Base-by-base conservation (phyloP, 495 filamentous ascomycete genomes). In the Collariella sp. region DNA sequence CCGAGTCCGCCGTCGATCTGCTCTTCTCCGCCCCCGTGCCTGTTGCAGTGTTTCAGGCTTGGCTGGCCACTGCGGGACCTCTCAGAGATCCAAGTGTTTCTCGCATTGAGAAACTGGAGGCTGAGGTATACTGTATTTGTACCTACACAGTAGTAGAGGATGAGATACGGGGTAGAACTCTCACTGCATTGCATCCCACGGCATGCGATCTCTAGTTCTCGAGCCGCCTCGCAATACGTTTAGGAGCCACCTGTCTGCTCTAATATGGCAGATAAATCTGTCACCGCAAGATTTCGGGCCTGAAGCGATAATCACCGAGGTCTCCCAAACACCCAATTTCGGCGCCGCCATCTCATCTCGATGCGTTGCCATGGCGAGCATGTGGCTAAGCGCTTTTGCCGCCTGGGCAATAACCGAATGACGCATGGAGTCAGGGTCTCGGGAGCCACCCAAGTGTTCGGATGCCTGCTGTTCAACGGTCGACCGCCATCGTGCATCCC, bases 131-230 rank as follows among this genome's bases (percentile, higher is more conserved):
- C 19, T 23, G 24, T 23, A 23, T 34, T 18, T 1, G 19, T 7
- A 40, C 0, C n/a, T 24, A 22, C 5, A 26, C 12, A 26, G n/a
- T n/a, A n/a, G n/a, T n/a, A n/a, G n/a, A n/a, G n/a, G n/a, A n/a
- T n/a, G n/a, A n/a, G n/a, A n/a, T n/a, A n/a, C n/a, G n/a, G n/a
- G n/a, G n/a, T n/a, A n/a, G n/a, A n/a, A n/a, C n/a, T n/a, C n/a
- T n/a, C n/a, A n/a, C n/a, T n/a, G n/a, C 46, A n/a, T 43, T 22
- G 55, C 55, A 57, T 35, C 52, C 52, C 55, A 15, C 43, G 34
- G 55, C 43, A 52, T 42, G 20, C 40, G 36, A 40, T n/a, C n/a
- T n/a, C n/a, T n/a, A n/a, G 11, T 18, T 22, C 42, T 33, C 23
- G 15, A 7, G 15, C 22, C 11, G 23, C 19, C 18, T 43, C 13